These are phyloP conservation scores for Naganishia sp. DNA, from an alignment of 1,284 basidiomycete genomes.

Conservation along the genomic window DNA sequence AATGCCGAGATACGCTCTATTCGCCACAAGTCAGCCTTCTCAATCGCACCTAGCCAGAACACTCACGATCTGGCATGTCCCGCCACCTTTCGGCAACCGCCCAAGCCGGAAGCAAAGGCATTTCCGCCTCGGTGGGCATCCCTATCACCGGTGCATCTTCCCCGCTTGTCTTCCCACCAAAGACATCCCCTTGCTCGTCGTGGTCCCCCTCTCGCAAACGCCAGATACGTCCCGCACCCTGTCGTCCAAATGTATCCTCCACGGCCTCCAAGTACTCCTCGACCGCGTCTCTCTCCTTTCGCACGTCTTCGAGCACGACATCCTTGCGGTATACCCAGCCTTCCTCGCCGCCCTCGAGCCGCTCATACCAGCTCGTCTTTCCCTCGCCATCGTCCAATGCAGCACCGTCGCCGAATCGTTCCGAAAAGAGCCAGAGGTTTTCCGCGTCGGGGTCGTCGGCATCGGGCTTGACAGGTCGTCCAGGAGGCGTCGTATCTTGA, in stretches of 20 bases:
- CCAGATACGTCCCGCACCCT: slow-evolving; percentile 9
- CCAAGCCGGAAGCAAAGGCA: slow-evolving; percentile 56
- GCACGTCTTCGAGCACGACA: slow-evolving; percentile 7
- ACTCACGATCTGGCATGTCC: slow-evolving; percentile 63
- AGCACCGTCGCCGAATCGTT: slow-evolving; percentile 39
- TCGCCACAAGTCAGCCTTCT: neutral
- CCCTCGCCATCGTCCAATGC: slow-evolving; percentile 26
- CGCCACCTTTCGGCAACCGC: slow-evolving; percentile 66
- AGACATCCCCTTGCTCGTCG: neutral
- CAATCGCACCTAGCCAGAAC: too few species aligned
- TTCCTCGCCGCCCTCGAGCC: slow-evolving; percentile 35
- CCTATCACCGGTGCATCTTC: neutral
- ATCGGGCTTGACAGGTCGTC: slow-evolving; percentile 1
- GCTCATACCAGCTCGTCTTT: slow-evolving; percentile 50
- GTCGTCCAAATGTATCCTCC: slow-evolving; percentile 39
- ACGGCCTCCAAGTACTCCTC: slow-evolving; percentile 46
- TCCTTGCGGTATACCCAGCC: slow-evolving; percentile 31
- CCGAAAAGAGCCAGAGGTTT: slow-evolving; percentile 43
- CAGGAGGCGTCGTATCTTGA: neutral
- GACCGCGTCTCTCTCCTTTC: slow-evolving; percentile 34
- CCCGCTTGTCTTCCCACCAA: too few species aligned
- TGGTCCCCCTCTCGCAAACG: slow-evolving; percentile 10
- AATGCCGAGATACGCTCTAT: slow-evolving; percentile 46
- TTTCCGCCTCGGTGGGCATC: slow-evolving; percentile 38
- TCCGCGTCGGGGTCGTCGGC: slow-evolving; percentile 44